Evolutionary conservation across 1,284 basidiomycete species (phyloP).

Genomic region (Athelia psychrophila): DNA sequence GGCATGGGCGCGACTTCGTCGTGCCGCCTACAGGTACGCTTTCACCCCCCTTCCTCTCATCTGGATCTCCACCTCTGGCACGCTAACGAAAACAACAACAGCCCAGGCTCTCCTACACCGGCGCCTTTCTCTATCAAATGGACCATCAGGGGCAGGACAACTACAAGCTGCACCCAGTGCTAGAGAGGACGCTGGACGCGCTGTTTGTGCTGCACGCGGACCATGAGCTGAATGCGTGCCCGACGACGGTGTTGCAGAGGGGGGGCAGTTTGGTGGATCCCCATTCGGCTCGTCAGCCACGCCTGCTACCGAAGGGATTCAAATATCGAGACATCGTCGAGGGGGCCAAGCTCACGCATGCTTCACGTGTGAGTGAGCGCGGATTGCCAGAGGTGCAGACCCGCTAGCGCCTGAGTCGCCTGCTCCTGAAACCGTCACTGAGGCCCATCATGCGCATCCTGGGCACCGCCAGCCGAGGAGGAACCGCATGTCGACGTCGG

Average conservation of each 20-base stretch:
- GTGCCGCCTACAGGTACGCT: slow-evolving; percentile 78
- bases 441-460: too few relatives aligned
- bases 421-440: too few relatives aligned
- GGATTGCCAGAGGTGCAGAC: too few relatives aligned
- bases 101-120: slow-evolving; percentile 81
- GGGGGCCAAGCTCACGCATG: slow-evolving; percentile 81
- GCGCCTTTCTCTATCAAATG: slow-evolving; percentile 88
- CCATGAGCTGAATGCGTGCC: slow-evolving; percentile 83
- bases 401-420: too few relatives aligned
- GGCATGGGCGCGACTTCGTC: slow-evolving; percentile 88
- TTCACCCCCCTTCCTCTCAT: too few relatives aligned
- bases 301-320: slow-evolving; percentile 1
- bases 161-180: slow-evolving; percentile 77
- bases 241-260: slow-evolving; percentile 82
- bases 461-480: too few relatives aligned
- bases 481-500: too few relatives aligned
- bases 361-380: too few relatives aligned
- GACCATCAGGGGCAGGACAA: slow-evolving; percentile 75
- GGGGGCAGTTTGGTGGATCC: slow-evolving; percentile 87
- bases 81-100: too few relatives aligned
- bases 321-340: too few relatives aligned
- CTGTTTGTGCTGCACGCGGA: slow-evolving; percentile 88
- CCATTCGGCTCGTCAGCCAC: slow-evolving; percentile 70
- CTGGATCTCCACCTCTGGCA: too few relatives aligned
- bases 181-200: slow-evolving; percentile 82